Conservation (phyloP, 176 grass and related monocot species). For the Alloteropsis semialata region DNA sequence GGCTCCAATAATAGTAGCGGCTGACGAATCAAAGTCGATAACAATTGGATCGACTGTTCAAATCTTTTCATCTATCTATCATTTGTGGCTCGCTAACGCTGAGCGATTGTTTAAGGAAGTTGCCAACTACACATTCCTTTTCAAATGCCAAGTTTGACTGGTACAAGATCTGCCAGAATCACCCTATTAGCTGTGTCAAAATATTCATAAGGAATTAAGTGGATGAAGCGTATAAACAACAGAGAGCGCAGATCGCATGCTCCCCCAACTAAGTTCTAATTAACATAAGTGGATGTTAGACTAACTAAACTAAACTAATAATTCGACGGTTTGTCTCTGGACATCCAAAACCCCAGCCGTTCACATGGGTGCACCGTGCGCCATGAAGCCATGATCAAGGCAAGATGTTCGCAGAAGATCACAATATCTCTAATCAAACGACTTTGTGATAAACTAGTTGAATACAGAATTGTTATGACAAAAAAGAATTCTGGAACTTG, state of each 20-base stretch:
- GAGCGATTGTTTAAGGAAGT: constrained; percentile 29
- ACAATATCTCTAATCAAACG: constrained; percentile 30
- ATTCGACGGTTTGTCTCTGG: background rate
- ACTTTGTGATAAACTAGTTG: constrained; percentile 31
- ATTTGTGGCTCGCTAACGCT: background rate
- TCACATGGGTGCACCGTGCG: constrained; percentile 44
- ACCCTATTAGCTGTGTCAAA: constrained; percentile 35
- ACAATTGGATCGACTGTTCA: background rate
- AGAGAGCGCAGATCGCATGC: constrained; percentile 35
- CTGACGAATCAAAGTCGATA: constrained; percentile 1
- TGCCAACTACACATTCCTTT: constrained; percentile 43
- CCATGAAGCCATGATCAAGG: constrained; percentile 31
- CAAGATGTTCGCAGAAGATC: constrained; percentile 31
- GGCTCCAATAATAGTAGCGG: constrained; percentile 4
- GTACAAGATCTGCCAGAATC: constrained; percentile 40
- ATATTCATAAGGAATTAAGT: constrained; percentile 33
- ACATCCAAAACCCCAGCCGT: constrained; percentile 23
- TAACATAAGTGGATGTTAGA: constrained; percentile 20
- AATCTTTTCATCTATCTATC: constrained; percentile 1
- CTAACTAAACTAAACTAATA: constrained; percentile 35
- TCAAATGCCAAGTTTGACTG: constrained; percentile 24
- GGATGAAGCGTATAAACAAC: constrained; percentile 42
- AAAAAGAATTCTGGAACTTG: constrained; percentile 7
- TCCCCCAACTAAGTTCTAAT: constrained; percentile 31
- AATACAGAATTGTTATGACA: constrained; percentile 6